Evolutionary conservation across 2,329 filamentous ascomycete species (phyloP), one percentile per base, ranked within the genome.

Genomic region (Fusarium pininemorale): DNA sequence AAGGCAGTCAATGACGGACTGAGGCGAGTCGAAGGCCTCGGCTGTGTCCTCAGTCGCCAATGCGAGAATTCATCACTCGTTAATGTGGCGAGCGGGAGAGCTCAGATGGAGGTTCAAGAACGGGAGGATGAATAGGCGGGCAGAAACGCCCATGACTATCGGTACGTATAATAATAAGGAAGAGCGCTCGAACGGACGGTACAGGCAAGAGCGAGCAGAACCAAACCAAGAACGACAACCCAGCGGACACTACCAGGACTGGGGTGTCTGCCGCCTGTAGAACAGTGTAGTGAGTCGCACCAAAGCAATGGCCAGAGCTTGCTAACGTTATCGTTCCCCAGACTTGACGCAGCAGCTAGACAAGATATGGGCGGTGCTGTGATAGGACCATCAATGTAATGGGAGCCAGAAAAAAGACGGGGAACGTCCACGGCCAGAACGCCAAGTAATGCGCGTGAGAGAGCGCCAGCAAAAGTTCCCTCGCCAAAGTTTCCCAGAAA

Each of bases 391-490:
- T 76, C 66, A 66, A 71, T 63, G 72, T 65, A 66, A 73, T 50
- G 69, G 73, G 62, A 61, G 54, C 66, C 55, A 56, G 64, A 76
- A 65, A 64, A 68, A 70, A 71, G 74, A 71, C 69, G 71, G 75
- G 70, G 72, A 72, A 58, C 63, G 63, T 65, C 70, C 64, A 71
- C 58, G 70, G 71, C 71, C 66, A 72, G 77, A 73, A 77, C 70
- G 79, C 77, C 81, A 82, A 82, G 81, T 77, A 77, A 79, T 79
- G 75, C 73, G 79, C 75, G 78, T 77, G 77, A 78, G 78, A 78
- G 80, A 78, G 73, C 77, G 78, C 78, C 78, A 80, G 81, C 82
- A 83, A 83, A 83, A 83, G 82, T 83, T 81, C 81, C 82, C 72
- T 83, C 78, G 81, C 78, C 78, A 80, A 82, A 77, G 57, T 80